Evolutionary conservation across 345 rosid species (phyloP).

Genomic region (Linum trigynum): DNA sequence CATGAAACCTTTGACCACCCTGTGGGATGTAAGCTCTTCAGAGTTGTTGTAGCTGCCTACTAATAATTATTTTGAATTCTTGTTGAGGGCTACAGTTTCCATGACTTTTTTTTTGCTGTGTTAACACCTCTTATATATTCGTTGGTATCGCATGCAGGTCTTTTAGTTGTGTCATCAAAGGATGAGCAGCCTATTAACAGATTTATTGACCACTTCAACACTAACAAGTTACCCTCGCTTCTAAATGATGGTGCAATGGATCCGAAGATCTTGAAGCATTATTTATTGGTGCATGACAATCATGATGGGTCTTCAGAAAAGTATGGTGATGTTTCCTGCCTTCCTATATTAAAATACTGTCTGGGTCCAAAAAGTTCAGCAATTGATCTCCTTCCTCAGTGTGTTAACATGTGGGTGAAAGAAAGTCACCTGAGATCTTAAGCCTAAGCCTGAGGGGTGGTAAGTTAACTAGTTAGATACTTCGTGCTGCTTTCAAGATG

Average conservation of each 20-base stretch:
- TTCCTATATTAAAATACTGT: constrained; percentile 6
- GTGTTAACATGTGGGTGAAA: not conserved
- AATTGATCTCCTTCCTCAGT: not conserved
- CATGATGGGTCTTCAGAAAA: constrained; percentile 75
- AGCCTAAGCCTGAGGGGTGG: not conserved
- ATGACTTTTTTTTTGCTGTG: too few species aligned
- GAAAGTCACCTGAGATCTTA: not conserved
- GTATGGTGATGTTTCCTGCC: constrained; percentile 29
- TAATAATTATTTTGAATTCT: constrained; percentile 12
- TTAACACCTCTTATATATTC: too few species aligned
- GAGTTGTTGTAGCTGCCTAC: constrained; percentile 12
- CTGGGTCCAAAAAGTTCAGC: not conserved
- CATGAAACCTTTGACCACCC: constrained; percentile 99
- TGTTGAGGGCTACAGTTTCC: not conserved
- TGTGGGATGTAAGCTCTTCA: constrained; percentile 70
- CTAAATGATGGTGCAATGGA: constrained; percentile 87
- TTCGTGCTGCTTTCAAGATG: too few species aligned
- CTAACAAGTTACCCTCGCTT: constrained; percentile 69
- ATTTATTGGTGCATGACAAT: constrained; percentile 82
- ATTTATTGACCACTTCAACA: constrained; percentile 77
- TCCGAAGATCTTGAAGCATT: constrained; percentile 81
- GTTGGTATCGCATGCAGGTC: constrained; percentile 48
- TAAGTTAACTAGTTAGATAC: not conserved
- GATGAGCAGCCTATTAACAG: constrained; percentile 77
- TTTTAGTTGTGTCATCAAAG: constrained; percentile 82